These are phyloP conservation scores for Nakazawaea anatomiae DNA, from an alignment of 805 yeast species.

Conservation along the genomic window DNA sequence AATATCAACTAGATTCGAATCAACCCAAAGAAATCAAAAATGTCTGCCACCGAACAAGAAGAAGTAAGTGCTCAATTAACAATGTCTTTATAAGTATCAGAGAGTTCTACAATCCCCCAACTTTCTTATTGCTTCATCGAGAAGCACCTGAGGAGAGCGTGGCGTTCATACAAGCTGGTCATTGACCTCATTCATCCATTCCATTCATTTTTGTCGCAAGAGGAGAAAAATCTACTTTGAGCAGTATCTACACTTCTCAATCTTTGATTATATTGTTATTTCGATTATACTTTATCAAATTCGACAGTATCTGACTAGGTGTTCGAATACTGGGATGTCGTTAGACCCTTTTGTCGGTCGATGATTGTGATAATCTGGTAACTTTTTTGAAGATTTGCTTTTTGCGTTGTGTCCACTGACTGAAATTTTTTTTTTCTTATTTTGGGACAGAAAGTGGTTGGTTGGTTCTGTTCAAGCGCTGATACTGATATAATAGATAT, in stretches of 20 bases:
- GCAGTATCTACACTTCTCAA: too few relatives aligned
- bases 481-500: neutral
- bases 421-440: neutral
- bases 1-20: neutral
- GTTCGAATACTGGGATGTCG: neutral
- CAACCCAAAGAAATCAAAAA: neutral
- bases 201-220: too few relatives aligned
- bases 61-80: conserved; percentile 4
- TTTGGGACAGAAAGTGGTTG: too few relatives aligned
- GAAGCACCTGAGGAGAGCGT: too few relatives aligned
- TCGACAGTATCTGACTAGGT: too few relatives aligned
- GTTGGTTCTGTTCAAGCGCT: neutral
- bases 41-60: conserved; percentile 10
- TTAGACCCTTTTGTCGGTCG: neutral
- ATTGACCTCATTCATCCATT: too few relatives aligned
- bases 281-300: too few relatives aligned
- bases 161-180: too few relatives aligned
- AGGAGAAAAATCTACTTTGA: too few relatives aligned
- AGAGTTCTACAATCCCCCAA: neutral
- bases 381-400: neutral
- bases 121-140: too few relatives aligned
- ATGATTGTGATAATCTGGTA: neutral
- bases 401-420: neutral
- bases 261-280: too few relatives aligned
- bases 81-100: conserved; percentile 8